Base-by-base conservation (phyloP, 352 stramenopile genomes). In the Phytophthora macrochlamydospora region DNA sequence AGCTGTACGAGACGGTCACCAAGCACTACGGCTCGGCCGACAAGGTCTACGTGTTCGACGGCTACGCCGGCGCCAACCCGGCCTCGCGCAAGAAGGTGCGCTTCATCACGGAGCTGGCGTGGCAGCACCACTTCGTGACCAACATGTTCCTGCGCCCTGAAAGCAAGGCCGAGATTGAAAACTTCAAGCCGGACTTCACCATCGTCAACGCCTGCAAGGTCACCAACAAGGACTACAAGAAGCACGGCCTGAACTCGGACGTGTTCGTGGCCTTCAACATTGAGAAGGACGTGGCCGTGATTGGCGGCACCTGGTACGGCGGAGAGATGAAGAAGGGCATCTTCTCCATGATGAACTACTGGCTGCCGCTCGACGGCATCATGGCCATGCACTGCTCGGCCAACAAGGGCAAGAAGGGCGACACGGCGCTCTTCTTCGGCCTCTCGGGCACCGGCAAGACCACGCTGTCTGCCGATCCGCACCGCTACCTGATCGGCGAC, bases 261-360 rank as follows among this genome's bases (percentile, higher is more conserved):
- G 97, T 98, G 32, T 98, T 97, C 57, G 95, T 99, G 14, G 93
- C 94, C 14, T 99, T 99, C 79, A 98, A 99, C 77, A 86, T 99
- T 59, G 96, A 99, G 70, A 96, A 98, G 73, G 88, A 97, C 57
- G 81, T 95, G 44, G 96, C 94, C 43, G 88, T 99, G 48, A 98
- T 99, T 56, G 94, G 95, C 56, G 96, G 96, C 55, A 98, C 97
- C 6, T 98, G 89, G 87, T 99, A 99, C 81, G 97, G 96, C 52
- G 97, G 97, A 44, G 97, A 99, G 79, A 99, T 99, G 85, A 99
- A 99, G 83, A 99, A 99, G 81, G 97, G 96, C 31, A 98, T 99
- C 67, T 99, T 99, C 67, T 95, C 85, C 56, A 90, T 99, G 77
- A 99, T 99, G 96, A 99, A 99, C 82, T 99, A 99, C 83, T 98